A percentile compares a stretch with the other conserved stretches of the same genome.
Evolutionary conservation across 116 monocot species (phyloP).

Genomic region (Iris pallida): DNA sequence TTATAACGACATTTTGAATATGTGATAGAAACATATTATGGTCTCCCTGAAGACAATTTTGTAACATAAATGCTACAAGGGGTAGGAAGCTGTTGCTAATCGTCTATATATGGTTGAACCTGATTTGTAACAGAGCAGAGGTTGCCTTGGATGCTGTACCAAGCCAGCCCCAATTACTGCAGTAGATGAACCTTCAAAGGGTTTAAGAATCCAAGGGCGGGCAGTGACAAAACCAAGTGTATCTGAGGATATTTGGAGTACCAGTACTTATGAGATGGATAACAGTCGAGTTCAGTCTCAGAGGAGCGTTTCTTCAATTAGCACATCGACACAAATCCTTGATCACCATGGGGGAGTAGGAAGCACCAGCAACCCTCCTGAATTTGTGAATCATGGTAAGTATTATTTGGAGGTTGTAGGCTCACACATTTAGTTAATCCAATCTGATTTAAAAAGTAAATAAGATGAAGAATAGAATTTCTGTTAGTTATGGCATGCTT

Average conservation of each 20-base stretch:
- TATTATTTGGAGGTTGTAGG: background rate
- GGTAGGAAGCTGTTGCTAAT: constrained; percentile 9
- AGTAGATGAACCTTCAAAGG: constrained; percentile 90
- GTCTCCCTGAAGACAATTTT: too few relatives aligned
- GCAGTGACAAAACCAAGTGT: constrained; percentile 46
- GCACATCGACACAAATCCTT: constrained; percentile 53
- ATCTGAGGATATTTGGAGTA: constrained; percentile 91
- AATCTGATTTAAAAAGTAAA: too few relatives aligned
- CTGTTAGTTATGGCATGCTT: too few relatives aligned
- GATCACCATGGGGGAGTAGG: constrained; percentile 55
- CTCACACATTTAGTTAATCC: too few relatives aligned
- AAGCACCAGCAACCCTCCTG: constrained; percentile 49
- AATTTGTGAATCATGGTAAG: constrained; percentile 94
- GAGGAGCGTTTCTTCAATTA: constrained; percentile 87
- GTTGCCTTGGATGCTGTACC: constrained; percentile 91
- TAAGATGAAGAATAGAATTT: too few relatives aligned
- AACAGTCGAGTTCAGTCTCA: constrained; percentile 82
- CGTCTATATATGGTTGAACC: constrained; percentile 14
- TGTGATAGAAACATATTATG: too few relatives aligned
- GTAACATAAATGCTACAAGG: background rate
- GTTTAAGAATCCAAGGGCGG: constrained; percentile 75
- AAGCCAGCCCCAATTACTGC: constrained; percentile 85
- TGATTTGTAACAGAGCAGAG: constrained; percentile 97
- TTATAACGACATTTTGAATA: too few relatives aligned
- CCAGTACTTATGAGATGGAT: constrained; percentile 95